These are phyloP conservation scores for Colletotrichum sp. DNA, from an alignment of 2,329 filamentous ascomycete species.

Conservation along the genomic window DNA sequence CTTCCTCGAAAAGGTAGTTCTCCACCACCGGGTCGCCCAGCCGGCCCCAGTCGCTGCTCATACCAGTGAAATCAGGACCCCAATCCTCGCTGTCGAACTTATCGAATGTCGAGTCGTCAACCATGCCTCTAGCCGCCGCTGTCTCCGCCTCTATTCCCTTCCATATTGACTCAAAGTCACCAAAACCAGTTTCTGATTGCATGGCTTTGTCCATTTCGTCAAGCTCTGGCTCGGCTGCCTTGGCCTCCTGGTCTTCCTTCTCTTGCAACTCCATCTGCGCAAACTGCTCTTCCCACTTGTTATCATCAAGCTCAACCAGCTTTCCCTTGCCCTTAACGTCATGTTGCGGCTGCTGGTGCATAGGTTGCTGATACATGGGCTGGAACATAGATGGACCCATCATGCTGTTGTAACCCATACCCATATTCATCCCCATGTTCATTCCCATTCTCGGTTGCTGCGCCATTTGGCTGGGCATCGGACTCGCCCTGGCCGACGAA, in stretches of 20 bases:
- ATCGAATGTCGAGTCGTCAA: slow-evolving; percentile 67
- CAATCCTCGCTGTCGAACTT: slow-evolving; percentile 82
- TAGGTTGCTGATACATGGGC: slow-evolving; percentile 49
- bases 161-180: slow-evolving; percentile 92
- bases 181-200: slow-evolving; percentile 75
- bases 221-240: slow-evolving; percentile 79
- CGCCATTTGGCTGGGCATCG: slow-evolving; percentile 61
- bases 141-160: slow-evolving; percentile 80
- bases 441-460: slow-evolving; percentile 54
- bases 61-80: slow-evolving; percentile 67
- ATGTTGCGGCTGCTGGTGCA: slow-evolving; percentile 50
- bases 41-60: slow-evolving; percentile 68
- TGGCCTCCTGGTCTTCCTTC: slow-evolving; percentile 55
- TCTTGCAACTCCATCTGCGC: slow-evolving; percentile 80
- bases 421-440: slow-evolving; percentile 56
- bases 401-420: slow-evolving; percentile 62
- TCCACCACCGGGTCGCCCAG: slow-evolving; percentile 77
- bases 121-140: slow-evolving; percentile 72
- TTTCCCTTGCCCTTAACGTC: slow-evolving; percentile 84
- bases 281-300: slow-evolving; percentile 97
- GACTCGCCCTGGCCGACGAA: slow-evolving; percentile 56
- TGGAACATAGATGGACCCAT: slow-evolving; percentile 61
- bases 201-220: slow-evolving; percentile 79
- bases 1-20: slow-evolving; percentile 92
- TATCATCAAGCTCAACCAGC: slow-evolving; percentile 91